A percentile compares a stretch with the other conserved stretches of the same genome.
Evolutionary conservation across 208 protist genomes (phyloP).

Genomic region (Phytomonas sp.): DNA sequence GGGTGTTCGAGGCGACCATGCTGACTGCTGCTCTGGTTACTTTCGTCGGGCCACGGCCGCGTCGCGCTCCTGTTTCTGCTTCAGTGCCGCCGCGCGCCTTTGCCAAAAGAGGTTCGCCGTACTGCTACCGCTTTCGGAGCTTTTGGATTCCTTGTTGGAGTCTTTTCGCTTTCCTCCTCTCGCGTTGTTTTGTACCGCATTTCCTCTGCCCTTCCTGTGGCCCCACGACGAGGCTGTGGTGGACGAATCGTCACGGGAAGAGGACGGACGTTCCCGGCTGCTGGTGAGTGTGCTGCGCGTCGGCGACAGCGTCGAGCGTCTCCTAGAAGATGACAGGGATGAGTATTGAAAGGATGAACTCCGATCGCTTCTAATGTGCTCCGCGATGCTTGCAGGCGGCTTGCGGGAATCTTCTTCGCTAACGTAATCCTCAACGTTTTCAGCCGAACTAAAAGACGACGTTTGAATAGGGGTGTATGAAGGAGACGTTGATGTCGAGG

Average conservation of each 20-base stretch:
- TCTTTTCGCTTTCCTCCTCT: background rate
- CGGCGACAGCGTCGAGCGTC: background rate
- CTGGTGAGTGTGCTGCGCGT: conserved; percentile 9
- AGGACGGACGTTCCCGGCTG: conserved; percentile 9
- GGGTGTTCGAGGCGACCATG: background rate
- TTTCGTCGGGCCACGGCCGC: background rate
- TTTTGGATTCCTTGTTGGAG: background rate
- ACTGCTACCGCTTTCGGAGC: conserved; percentile 25
- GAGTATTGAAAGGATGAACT: background rate
- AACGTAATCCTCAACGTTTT: background rate
- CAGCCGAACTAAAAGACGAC: background rate
- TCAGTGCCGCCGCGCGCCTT: conserved; percentile 19
- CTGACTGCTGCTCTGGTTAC: background rate
- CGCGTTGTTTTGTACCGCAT: background rate
- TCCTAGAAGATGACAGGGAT: background rate
- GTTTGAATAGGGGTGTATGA: background rate
- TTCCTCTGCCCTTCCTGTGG: background rate
- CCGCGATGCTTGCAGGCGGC: background rate
- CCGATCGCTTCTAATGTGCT: background rate
- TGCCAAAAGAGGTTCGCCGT: conserved; percentile 26
- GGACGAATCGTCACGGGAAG: conserved; percentile 5
- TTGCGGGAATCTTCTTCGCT: conserved; percentile 2
- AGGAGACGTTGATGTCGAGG: background rate
- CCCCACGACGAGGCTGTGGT: background rate
- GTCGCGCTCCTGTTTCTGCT: conserved; percentile 10